Percentiles rank a stretch among this genome's conserved stretches.
These are phyloP conservation scores for Phytophthora vignae DNA, from an alignment of 352 stramenopile species.

Conservation along the genomic window DNA sequence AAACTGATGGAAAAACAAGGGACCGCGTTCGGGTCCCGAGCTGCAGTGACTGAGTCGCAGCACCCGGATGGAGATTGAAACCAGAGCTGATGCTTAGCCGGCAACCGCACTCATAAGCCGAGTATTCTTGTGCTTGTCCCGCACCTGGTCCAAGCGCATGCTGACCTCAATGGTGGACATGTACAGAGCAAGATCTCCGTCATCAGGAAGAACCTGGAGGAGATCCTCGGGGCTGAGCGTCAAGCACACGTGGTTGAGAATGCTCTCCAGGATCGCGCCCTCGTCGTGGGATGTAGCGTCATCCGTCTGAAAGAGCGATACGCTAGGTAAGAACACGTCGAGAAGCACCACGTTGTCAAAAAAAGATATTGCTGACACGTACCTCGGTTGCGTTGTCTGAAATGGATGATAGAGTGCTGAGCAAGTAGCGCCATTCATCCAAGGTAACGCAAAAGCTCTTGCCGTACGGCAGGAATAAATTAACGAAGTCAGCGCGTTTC, in stretches of 20 bases:
- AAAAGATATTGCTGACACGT: conserved; percentile 4
- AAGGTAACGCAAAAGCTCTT: conserved; percentile 75
- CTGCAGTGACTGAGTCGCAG: conserved; percentile 26
- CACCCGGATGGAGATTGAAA: conserved; percentile 30
- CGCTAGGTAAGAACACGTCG: not conserved
- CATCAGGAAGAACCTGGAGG: conserved; percentile 80
- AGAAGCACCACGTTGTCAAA: not conserved
- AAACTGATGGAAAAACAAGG: conserved; percentile 65
- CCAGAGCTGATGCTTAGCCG: conserved; percentile 5
- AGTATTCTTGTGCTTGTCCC: conserved; percentile 39
- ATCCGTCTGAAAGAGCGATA: conserved; percentile 6
- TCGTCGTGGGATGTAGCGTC: conserved; percentile 36
- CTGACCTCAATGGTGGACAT: conserved; percentile 80
- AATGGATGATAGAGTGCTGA: conserved; percentile 65
- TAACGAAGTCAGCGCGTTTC: conserved; percentile 51
- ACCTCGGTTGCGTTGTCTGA: conserved; percentile 51
- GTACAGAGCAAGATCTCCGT: conserved; percentile 77
- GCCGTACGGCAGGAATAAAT: conserved; percentile 79
- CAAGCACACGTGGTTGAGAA: conserved; percentile 74
- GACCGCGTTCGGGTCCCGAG: conserved; percentile 37
- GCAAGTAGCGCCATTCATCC: conserved; percentile 80
- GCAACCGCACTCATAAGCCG: conserved; percentile 29
- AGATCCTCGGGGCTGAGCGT: conserved; percentile 82
- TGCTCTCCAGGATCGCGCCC: conserved; percentile 58
- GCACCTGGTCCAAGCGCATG: conserved; percentile 54